Evolutionary conservation across 129 eudicot genomes (phyloP), one percentile per base, ranked within the genome.

Genomic region (Mikania micrantha): DNA sequence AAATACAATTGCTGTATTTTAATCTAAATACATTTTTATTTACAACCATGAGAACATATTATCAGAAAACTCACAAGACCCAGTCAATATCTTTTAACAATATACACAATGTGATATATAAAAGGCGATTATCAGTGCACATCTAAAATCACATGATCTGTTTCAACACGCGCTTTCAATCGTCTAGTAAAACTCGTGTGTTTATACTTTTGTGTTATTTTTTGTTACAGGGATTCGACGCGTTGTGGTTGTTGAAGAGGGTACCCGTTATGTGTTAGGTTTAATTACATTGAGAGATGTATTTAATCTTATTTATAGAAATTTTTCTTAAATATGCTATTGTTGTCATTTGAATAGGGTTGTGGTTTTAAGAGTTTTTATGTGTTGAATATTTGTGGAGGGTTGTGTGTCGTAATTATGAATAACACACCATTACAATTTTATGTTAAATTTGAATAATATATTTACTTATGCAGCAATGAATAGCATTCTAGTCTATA

Each of bases 201-300:
- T 67, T 67, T 20, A 59, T 45, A 44, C 19, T 64, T 65, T 58
- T 67, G 8, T 7, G 16, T 42, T n/a, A n/a, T 11, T 21, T 10
- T 56, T 76, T 5, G 53, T 82, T 7, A 32, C 65, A 88, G 91
- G 60, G 49, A 80, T 80, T 72, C 86, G 95, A 52, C 88, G 88
- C 5, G 53, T 88, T 32, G 73, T 88, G 54, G 84, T 88, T 50
- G 53, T 84, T 11, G 85, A 80, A 52, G 68, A 83, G 8, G 74
- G 47, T 15, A 82, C 78, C 49, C 76, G 72, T 4, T 84, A 69
- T 12, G 82, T 88, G 63, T 80, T 84, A 76, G 95, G 91, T 78
- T 79, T 88, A 73, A 78, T 88, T 64, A 82, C 91, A 35, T 73
- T 88, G 48, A 77, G 86, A 69, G 91, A 88, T 56, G 39, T 88